A percentile compares a stretch with the other conserved stretches of the same genome.
Evolutionary conservation across 306 rosid species (phyloP).

Genomic region (Phaseolus lunatus): DNA sequence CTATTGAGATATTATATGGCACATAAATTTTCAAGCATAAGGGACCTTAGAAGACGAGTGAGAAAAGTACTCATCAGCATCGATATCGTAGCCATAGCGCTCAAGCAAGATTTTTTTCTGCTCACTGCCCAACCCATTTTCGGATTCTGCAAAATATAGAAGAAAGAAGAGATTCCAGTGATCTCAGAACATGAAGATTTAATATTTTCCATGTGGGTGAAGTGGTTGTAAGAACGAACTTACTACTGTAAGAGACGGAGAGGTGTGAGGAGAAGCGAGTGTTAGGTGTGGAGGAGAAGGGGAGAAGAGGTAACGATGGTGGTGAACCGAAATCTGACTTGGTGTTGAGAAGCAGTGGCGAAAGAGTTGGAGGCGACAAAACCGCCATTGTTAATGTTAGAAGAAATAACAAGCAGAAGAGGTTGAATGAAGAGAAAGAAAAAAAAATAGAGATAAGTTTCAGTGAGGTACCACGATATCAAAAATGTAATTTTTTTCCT

Average conservation of each 20-base stretch:
- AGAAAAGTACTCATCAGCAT: conserved; percentile 77
- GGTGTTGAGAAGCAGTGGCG: conserved; percentile 51
- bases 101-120: conserved; percentile 74
- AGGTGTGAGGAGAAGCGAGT: conserved; percentile 42
- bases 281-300: conserved; percentile 48
- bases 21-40: conserved; percentile 10
- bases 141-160: conserved; percentile 53
- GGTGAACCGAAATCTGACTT: conserved; percentile 47
- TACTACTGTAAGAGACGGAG: conserved; percentile 59
- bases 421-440: background rate
- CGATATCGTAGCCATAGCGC: conserved; percentile 77
- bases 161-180: conserved; percentile 1
- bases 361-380: conserved; percentile 46
- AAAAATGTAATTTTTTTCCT: too few relatives aligned
- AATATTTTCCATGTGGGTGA: background rate
- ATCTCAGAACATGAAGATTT: background rate
- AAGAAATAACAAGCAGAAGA: background rate
- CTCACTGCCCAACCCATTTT: conserved; percentile 58
- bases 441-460: background rate
- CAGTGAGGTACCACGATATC: background rate
- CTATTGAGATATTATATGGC: background rate
- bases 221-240: conserved; percentile 22
- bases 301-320: conserved; percentile 43
- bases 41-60: conserved; percentile 70
- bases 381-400: conserved; percentile 39